Conservation (phyloP, 805 yeast species). For the Kodamaea laetipori region DNA sequence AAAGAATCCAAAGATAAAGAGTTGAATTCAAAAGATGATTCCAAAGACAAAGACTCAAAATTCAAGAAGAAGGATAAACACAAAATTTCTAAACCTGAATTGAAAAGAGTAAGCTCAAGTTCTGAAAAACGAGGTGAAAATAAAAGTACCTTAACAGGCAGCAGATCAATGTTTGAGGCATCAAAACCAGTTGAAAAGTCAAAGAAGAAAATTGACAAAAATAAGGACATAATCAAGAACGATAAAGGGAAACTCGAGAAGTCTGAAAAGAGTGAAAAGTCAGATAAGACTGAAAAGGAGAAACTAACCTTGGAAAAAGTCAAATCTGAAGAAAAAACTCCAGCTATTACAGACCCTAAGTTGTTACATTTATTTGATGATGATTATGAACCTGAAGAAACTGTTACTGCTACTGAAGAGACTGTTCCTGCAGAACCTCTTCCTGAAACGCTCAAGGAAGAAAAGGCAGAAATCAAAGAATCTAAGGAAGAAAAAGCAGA, state of each 20-base stretch:
- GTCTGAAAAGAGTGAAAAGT: conserved; percentile 29
- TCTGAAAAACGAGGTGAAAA: background rate
- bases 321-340: conserved; percentile 4
- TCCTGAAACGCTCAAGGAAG: background rate
- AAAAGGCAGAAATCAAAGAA: background rate
- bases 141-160: conserved; percentile 1
- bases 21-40: background rate
- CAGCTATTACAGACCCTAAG: conserved; percentile 15
- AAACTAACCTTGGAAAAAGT: background rate
- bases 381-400: conserved; percentile 12
- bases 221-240: background rate
- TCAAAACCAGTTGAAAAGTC: conserved; percentile 3
- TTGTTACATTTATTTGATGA: conserved; percentile 21
- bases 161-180: conserved; percentile 1
- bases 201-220: background rate
- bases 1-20: background rate
- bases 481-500: background rate
- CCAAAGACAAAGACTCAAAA: background rate
- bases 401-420: background rate
- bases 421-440: background rate
- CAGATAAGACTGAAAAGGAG: conserved; percentile 31
- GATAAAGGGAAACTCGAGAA: conserved; percentile 15
- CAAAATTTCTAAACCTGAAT: conserved; percentile 1
- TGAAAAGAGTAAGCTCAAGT: conserved; percentile 1
- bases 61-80: background rate